Base-by-base conservation (phyloP, 2,329 filamentous ascomycete species). In the Apiospora malaysiana region DNA sequence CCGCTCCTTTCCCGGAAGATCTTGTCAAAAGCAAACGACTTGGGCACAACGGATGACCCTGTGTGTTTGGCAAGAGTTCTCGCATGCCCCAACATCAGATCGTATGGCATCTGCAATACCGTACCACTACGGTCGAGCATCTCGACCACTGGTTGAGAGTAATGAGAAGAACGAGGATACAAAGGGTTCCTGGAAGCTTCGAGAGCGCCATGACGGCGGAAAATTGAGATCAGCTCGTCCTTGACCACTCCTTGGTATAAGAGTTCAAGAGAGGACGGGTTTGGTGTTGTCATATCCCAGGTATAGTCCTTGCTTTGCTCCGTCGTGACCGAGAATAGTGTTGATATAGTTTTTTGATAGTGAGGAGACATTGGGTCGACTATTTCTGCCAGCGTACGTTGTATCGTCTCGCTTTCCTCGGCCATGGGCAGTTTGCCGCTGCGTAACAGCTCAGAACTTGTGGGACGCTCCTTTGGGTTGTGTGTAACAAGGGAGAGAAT, bases 71-170 rank as follows among this genome's bases (percentile, higher is more conserved):
- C 94, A 69, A 99, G 88, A 71, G 92, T 90, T 70, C 95, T 89
- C 32, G 96, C 96, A 79, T 97, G 91, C 1, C 95, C 94, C 73
- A 98, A 86, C 1, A 94, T 97, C 27, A 98, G 85, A 80, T 99
- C 96, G 77, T 94, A 98, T 0, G 96, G 96, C n/a, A 99, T 83
- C 79, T 99, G 96, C 9, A 98, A 85, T 1, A 98, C 86, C n/a
- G 92, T 95, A 2, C 95, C 96, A 72, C 91, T 93, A 1, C 90
- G 86, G 79, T 97, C 94, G 37, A 99, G 85, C 18, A 98, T 82
- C 72, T 93, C 92, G 21, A 97, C 93, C 18, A 92, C 91, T 75
- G 93, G 93, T 68, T 87, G 78, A n/a, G 86, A 84, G 78, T 98
- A 98, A 78, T 95, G 91, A 12, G 89, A 86, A 0, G 95, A 97